These are phyloP conservation scores for Diplodia sapinea DNA, from an alignment of 2,329 filamentous ascomycete species.

Conservation along the genomic window DNA sequence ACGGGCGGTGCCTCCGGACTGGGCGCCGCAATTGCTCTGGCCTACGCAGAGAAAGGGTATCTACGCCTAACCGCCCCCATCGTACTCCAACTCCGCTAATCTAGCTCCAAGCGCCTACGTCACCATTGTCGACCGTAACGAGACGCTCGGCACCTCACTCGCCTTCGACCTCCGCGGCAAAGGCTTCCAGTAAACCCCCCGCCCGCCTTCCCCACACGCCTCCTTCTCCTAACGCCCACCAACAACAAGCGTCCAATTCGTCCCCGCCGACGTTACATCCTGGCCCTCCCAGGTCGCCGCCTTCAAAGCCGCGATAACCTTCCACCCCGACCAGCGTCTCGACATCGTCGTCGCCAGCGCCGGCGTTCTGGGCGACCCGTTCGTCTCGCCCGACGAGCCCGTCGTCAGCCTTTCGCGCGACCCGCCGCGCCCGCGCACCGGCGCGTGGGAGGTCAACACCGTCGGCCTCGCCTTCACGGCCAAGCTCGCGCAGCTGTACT, in stretches of 20 bases:
- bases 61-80: too few relatives aligned
- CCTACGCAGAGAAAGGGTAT: conserved; percentile 21
- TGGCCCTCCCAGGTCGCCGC: conserved; percentile 40
- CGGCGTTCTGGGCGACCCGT: conserved; percentile 39
- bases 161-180: conserved; percentile 32
- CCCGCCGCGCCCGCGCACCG: conserved; percentile 36
- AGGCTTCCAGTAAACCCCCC: too few relatives aligned
- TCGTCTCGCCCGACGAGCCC: conserved; percentile 37
- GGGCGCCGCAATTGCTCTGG: conserved; percentile 6
- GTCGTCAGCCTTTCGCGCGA: not conserved
- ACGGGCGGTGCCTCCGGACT: conserved; percentile 25
- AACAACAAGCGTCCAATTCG: conserved; percentile 36
- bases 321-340: conserved; percentile 37
- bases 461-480: conserved; percentile 38
- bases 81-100: too few relatives aligned
- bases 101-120: conserved; percentile 35
- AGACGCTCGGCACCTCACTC: conserved; percentile 32
- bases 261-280: conserved; percentile 41
- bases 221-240: too few relatives aligned
- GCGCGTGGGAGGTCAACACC: conserved; percentile 37
- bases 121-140: conserved; percentile 39
- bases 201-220: too few relatives aligned
- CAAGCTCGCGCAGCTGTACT: conserved; percentile 40
- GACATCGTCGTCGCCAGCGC: conserved; percentile 44
- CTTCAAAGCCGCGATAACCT: conserved; percentile 42